Base-by-base conservation (phyloP, 805 yeast species). In the Candida railenensis region DNA sequence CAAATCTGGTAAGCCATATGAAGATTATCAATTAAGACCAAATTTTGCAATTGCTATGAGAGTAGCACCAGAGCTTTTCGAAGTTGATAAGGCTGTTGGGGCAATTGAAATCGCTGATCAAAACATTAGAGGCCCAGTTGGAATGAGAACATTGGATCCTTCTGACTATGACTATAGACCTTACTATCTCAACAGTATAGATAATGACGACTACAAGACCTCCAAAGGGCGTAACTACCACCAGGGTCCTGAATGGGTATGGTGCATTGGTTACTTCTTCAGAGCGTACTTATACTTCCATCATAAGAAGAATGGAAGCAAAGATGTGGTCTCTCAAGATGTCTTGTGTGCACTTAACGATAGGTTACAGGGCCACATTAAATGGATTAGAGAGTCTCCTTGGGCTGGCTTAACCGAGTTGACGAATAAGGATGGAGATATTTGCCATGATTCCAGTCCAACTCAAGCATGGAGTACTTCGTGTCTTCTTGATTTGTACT, bases 231-330 rank as follows among this genome's bases (percentile, higher is more conserved):
- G 98, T 57, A 94, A 94, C 67, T 92, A 92, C 63, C 99, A 92
- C 65, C 98, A 92, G 68, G 99, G 99, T 1, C 99, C 99, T 2
- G 99, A 94, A 62, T 92, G 99, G 99, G 87, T 88, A 30, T 92
- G 97, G 97, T 79, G 83, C 48, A 75, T 77, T 21, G 99, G 99
- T 2, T 90, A 82, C 64, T 92, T 89, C 61, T 67, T 94, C 53
- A 78, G 97, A 52, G 96, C 98, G 0, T 82, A 74, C 56, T 69
- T 80, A 34, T 63, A 69, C 40, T 81, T 85, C 59, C 81, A 83
- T 54, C 63, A 73, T 40, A 67, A 76, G 51, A 56, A 65, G 45
- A 58, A 62, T 48, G 57, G 57, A 1, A 53, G 63, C 28, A 66
- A 63, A 11, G 21, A 46, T 38, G 22, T 33, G 20, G 49, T 48